Percentiles rank a stretch among this genome's conserved stretches.
Evolutionary conservation across 2,329 filamentous ascomycete genomes (phyloP).

Genomic region (Pezicula radicicola): DNA sequence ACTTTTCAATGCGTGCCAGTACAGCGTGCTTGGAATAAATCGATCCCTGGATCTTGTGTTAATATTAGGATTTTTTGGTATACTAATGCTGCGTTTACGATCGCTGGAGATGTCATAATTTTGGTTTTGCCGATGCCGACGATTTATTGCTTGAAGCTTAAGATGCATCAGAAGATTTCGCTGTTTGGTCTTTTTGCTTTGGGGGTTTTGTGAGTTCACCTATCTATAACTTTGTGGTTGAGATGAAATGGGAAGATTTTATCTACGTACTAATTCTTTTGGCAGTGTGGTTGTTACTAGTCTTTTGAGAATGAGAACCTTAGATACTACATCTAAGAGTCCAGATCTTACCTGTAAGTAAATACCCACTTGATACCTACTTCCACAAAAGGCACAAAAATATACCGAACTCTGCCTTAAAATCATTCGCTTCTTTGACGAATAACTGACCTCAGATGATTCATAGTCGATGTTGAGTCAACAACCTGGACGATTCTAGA

Average conservation of each 20-base stretch:
- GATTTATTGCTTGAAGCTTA: not conserved
- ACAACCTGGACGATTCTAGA: constrained; percentile 1
- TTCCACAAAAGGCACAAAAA: not conserved
- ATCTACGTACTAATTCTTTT: no score
- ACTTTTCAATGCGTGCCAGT: not conserved
- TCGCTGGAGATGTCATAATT: constrained; percentile 1
- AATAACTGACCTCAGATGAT: no score
- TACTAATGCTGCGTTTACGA: not conserved
- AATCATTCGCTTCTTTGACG: no score
- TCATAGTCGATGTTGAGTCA: not conserved
- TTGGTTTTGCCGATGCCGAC: constrained; percentile 1
- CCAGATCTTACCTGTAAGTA: not conserved
- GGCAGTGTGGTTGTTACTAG: not conserved
- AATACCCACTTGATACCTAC: not conserved
- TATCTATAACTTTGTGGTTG: no score
- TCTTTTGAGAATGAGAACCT: not conserved
- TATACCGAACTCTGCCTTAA: not conserved
- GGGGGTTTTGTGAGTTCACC: not conserved
- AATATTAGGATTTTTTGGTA: constrained; percentile 1
- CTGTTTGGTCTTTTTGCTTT: not conserved
- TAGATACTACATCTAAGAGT: not conserved
- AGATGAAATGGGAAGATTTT: no score
- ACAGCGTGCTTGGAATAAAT: not conserved
- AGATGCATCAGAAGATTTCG: not conserved
- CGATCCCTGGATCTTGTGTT: not conserved